Evolutionary conservation across 345 rosid genomes (phyloP).

Genomic region (Dimocarpus longan): DNA sequence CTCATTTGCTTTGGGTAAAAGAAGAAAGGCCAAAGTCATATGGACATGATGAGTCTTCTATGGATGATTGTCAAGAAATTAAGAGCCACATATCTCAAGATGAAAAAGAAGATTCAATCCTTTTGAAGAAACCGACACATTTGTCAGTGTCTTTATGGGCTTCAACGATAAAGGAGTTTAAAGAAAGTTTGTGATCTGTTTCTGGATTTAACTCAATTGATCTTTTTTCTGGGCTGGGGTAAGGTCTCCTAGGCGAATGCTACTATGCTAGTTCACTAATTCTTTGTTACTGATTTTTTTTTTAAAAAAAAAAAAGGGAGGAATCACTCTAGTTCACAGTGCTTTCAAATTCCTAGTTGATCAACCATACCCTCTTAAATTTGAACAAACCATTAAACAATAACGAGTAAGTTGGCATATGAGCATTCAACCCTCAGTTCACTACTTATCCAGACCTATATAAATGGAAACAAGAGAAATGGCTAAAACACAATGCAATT

Average conservation of each 20-base stretch:
- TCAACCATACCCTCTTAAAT: neutral
- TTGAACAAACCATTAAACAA: slow-evolving; percentile 1
- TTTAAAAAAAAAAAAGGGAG: no score
- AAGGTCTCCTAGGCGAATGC: no score
- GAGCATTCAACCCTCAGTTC: neutral
- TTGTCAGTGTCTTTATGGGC: neutral
- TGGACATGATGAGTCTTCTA: neutral
- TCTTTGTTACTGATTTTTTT: neutral
- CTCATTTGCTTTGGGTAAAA: no score
- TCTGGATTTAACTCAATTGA: no score
- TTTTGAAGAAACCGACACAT: neutral
- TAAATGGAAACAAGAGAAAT: neutral
- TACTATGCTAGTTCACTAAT: neutral
- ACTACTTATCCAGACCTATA: neutral
- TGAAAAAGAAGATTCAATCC: neutral
- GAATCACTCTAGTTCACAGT: neutral
- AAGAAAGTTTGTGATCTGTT: neutral
- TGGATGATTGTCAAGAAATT: neutral
- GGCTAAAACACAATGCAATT: neutral
- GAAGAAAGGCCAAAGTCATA: neutral
- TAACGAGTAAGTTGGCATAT: neutral
- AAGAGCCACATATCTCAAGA: neutral
- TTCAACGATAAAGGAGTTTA: neutral
- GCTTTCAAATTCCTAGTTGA: neutral
- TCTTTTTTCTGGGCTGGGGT: neutral